Conservation (phyloP, 2,329 filamentous ascomycete species). For the Furcasterigmium sp. region DNA sequence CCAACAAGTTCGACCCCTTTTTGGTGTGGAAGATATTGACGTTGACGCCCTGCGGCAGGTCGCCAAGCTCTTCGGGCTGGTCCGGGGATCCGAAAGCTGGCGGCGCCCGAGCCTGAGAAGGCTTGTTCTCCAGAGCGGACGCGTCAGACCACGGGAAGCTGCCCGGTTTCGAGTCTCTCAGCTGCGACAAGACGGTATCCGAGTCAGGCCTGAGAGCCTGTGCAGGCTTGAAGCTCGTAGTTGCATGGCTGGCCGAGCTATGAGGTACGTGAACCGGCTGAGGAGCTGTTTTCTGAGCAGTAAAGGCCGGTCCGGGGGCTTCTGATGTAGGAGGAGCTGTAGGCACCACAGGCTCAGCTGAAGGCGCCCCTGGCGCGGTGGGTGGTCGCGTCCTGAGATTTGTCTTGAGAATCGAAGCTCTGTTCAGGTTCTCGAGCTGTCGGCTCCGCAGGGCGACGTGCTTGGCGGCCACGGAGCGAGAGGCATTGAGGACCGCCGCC, state of each 20-base stretch:
- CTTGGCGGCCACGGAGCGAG: constrained; percentile 60
- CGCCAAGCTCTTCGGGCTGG: constrained; percentile 17
- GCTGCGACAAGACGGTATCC: constrained; percentile 7
- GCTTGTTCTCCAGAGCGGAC: constrained; percentile 1
- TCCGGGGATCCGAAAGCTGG: background rate
- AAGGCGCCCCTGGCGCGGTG: constrained; percentile 1
- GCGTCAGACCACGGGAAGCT: constrained; percentile 7
- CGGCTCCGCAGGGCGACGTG: constrained; percentile 53
- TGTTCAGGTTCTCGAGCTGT: constrained; percentile 46
- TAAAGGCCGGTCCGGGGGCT: background rate
- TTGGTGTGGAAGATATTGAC: constrained; percentile 44
- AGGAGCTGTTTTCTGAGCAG: background rate
- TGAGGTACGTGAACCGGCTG: constrained; percentile 7
- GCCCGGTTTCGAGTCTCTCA: constrained; percentile 6
- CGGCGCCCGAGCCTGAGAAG: background rate
- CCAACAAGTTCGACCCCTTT: constrained; percentile 39
- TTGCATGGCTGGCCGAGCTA: background rate
- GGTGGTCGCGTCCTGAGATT: constrained; percentile 21
- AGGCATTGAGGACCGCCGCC: constrained; percentile 64
- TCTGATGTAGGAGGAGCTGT: background rate
- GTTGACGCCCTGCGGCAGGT: constrained; percentile 34
- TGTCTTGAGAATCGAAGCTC: constrained; percentile 37
- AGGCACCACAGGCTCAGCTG: background rate
- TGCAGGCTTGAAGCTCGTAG: constrained; percentile 2
- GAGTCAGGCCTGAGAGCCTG: constrained; percentile 5